Evolutionary conservation across 2,329 filamentous ascomycete species (phyloP).

Genomic region (Paramyrothecium sp.): DNA sequence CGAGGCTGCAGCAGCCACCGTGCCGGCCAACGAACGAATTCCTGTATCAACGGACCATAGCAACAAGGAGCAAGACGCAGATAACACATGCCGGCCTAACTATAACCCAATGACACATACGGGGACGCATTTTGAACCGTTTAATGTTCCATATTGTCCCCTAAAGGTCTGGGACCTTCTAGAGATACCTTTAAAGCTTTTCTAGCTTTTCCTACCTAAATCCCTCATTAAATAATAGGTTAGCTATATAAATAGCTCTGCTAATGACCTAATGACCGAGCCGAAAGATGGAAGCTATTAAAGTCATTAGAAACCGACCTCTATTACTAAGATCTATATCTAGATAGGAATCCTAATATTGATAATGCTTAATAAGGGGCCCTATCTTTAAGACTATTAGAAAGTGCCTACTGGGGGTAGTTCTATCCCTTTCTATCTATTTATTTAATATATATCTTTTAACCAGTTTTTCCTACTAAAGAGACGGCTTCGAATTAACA

Average conservation of each 20-base stretch:
- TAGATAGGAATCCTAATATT: too few species aligned
- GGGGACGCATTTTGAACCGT: not conserved
- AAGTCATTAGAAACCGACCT: not conserved
- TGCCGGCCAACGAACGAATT: not conserved
- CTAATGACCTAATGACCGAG: not conserved
- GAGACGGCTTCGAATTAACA: conserved; percentile 1
- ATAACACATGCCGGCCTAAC: not conserved
- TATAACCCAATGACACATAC: not conserved
- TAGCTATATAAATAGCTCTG: not conserved
- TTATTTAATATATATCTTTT: not conserved
- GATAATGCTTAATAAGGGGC: too few species aligned
- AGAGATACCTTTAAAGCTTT: not conserved
- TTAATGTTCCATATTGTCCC: not conserved
- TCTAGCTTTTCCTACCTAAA: not conserved
- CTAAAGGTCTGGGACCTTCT: not conserved
- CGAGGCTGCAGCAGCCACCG: not conserved
- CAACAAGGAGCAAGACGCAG: not conserved
- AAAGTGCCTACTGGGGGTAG: not conserved
- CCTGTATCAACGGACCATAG: not conserved
- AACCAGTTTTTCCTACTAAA: not conserved
- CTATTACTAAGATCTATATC: too few species aligned
- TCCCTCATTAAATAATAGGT: not conserved
- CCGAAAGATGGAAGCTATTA: not conserved
- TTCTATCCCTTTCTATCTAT: not conserved
- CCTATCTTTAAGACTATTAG: not conserved